These are phyloP conservation scores for Glycine soja DNA, from an alignment of 306 rosid genomes.

Conservation along the genomic window DNA sequence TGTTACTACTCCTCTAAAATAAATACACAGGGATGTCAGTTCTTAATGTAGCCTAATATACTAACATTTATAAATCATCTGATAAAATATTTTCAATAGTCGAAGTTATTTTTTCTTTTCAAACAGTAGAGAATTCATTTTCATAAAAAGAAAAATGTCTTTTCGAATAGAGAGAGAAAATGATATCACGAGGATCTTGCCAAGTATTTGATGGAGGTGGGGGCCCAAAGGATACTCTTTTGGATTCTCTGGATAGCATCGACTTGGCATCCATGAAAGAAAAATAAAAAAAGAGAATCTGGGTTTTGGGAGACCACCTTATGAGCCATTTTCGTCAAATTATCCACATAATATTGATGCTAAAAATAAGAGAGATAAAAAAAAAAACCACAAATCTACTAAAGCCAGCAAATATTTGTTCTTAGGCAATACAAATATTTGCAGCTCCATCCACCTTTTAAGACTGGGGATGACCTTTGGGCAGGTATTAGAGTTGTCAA, in stretches of 20 bases:
- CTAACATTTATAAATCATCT: too few relatives aligned
- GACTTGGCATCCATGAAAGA: slow-evolving; percentile 32
- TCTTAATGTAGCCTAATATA: too few relatives aligned
- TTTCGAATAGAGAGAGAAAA: not conserved
- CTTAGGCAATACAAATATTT: not conserved
- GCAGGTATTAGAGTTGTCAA: too few relatives aligned
- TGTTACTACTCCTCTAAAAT: too few relatives aligned
- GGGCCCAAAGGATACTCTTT: slow-evolving; percentile 48
- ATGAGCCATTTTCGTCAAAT: slow-evolving; percentile 16
- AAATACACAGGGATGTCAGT: too few relatives aligned
- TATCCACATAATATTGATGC: not conserved
- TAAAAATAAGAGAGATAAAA: not conserved
- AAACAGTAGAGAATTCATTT: not conserved
- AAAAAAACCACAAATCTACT: not conserved
- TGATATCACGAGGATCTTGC: slow-evolving; percentile 40
- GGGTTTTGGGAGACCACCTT: not conserved
- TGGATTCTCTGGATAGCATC: slow-evolving; percentile 52
- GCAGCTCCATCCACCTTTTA: not conserved
- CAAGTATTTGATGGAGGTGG: slow-evolving; percentile 45
- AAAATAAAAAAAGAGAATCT: not conserved
- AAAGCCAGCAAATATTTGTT: not conserved
- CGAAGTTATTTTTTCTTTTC: not conserved
- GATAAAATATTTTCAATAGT: not conserved
- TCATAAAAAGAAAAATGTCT: slow-evolving; percentile 21
- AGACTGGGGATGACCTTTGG: too few relatives aligned